These are phyloP conservation scores for Cyclaneusma minus DNA, from an alignment of 2,329 filamentous ascomycete species.

Conservation along the genomic window DNA sequence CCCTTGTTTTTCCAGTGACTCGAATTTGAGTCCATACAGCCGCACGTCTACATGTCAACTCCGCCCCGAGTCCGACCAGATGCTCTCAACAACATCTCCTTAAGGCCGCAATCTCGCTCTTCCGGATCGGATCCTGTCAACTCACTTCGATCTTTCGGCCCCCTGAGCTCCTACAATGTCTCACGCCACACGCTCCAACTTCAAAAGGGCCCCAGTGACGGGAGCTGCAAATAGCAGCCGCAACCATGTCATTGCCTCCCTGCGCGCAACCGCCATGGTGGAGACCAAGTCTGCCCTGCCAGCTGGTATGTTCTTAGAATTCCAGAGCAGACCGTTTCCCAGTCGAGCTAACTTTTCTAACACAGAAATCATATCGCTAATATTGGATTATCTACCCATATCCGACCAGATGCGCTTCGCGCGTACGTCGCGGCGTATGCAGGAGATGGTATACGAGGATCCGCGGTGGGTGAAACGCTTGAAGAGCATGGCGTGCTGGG, in stretches of 20 bases:
- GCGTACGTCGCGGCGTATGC: conserved; percentile 68
- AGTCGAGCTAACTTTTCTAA: conserved; percentile 1
- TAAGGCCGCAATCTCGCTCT: no score
- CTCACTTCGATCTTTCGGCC: no score
- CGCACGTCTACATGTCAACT: no score
- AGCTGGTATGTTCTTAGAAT: conserved; percentile 43
- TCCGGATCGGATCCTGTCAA: no score
- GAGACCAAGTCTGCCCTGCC: conserved; percentile 66
- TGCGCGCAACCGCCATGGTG: conserved; percentile 69
- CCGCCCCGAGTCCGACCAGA: no score
- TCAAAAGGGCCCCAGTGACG: conserved; percentile 18
- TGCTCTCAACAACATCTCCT: no score
- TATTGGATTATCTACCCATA: conserved; percentile 80
- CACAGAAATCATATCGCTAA: conserved; percentile 69
- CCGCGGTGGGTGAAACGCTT: conserved; percentile 83
- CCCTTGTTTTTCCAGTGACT: no score
- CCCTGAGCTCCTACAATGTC: no score
- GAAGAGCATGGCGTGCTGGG: conserved; percentile 81
- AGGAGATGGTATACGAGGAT: conserved; percentile 98
- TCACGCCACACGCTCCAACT: no score
- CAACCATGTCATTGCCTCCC: conserved; percentile 52
- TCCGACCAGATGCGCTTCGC: conserved; percentile 77
- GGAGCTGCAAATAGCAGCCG: conserved; percentile 9
- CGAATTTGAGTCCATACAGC: no score
- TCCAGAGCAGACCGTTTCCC: background rate